These are phyloP conservation scores for Tricharina praecox DNA, from an alignment of 495 filamentous ascomycete species.

Conservation along the genomic window DNA sequence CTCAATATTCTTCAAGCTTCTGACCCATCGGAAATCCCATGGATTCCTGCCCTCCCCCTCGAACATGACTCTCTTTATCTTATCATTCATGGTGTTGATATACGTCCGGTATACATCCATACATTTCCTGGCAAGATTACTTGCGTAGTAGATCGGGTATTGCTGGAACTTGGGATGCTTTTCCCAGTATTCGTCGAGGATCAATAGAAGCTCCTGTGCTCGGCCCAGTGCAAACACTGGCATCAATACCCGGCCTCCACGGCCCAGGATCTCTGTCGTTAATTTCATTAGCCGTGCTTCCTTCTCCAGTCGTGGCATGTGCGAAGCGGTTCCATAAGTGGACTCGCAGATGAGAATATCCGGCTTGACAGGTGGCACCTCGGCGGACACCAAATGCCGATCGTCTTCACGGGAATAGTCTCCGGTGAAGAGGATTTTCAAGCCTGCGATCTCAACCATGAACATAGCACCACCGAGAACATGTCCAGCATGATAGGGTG, in stretches of 20 bases:
- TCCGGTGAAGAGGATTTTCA: conserved; percentile 92
- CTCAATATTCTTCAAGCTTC: conserved; percentile 79
- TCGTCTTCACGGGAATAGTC: conserved; percentile 93
- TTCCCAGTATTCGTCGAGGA: conserved; percentile 92
- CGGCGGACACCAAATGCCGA: conserved; percentile 80
- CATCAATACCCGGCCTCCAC: conserved; percentile 82
- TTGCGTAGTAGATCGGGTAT: conserved; percentile 90
- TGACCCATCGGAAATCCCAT: conserved; percentile 88
- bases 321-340: conserved; percentile 85
- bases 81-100: conserved; percentile 94
- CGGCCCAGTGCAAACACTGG: conserved; percentile 88
- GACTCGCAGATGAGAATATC: conserved; percentile 95
- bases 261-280: conserved; percentile 72
- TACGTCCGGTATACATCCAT: conserved; percentile 99
- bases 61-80: conserved; percentile 81
- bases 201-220: conserved; percentile 83
- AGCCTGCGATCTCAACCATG: conserved; percentile 81
- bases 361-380: conserved; percentile 69
- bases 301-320: conserved; percentile 72
- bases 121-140: conserved; percentile 81
- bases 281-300: conserved; percentile 89
- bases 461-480: conserved; percentile 99
- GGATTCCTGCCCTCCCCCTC: conserved; percentile 71
- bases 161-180: conserved; percentile 72
- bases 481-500: conserved; percentile 89